Percentiles rank a stretch among this genome's conserved stretches.
These are phyloP conservation scores for Colletotrichum sp. DNA, from an alignment of 2,329 filamentous ascomycete genomes.

Conservation along the genomic window DNA sequence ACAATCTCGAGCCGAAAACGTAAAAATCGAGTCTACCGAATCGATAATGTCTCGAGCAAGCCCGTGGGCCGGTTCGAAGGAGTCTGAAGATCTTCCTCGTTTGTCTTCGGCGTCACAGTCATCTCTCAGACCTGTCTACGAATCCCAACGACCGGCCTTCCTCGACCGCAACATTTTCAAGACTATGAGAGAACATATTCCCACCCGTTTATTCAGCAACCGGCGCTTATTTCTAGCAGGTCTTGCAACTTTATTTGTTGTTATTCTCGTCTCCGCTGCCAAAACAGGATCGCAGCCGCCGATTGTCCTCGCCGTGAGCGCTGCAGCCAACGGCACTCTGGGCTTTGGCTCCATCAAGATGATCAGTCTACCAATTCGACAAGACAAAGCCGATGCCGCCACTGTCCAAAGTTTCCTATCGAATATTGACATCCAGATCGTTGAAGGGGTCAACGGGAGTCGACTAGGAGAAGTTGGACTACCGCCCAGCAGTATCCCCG, in stretches of 20 bases:
- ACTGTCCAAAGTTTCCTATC: slow-evolving; percentile 30
- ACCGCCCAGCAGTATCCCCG: slow-evolving; percentile 26
- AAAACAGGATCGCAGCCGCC: background rate
- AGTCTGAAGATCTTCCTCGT: background rate
- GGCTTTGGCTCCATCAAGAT: slow-evolving; percentile 28
- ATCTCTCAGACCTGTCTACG: background rate
- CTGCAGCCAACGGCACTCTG: slow-evolving; percentile 28
- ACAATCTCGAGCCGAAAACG: background rate
- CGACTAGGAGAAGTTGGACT: slow-evolving; percentile 26
- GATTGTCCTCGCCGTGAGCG: background rate
- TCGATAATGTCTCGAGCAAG: background rate
- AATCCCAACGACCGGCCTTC: background rate
- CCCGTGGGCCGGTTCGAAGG: background rate
- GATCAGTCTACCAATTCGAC: slow-evolving; percentile 28
- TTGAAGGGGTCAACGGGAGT: slow-evolving; percentile 23
- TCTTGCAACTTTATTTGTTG: background rate
- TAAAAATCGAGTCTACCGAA: background rate
- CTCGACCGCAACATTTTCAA: background rate
- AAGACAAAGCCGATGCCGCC: slow-evolving; percentile 30
- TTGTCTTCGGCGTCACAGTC: background rate
- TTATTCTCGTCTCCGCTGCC: background rate
- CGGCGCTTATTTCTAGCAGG: background rate
- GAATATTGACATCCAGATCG: slow-evolving; percentile 26
- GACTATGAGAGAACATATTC: background rate
- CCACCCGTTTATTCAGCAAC: background rate